Conservation (phyloP, 1,139 yeast genomes). For the Geotrichum bryndzae region DNA sequence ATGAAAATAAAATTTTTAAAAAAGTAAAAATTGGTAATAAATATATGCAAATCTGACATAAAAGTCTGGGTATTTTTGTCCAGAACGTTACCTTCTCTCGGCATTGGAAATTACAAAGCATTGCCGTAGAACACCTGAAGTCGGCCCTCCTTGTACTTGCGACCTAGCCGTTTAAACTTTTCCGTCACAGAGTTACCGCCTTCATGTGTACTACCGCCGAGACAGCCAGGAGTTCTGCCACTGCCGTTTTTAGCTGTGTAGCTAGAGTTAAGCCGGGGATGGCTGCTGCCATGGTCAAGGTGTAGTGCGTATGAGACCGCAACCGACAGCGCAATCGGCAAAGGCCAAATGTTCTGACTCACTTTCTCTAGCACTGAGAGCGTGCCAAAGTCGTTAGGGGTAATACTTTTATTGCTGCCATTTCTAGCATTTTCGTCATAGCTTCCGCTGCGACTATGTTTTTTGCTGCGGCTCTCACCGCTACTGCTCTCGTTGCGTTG, state of each 20-base stretch:
- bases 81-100: not conserved
- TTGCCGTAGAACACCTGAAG: constrained; percentile 9
- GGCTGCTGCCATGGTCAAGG: not conserved
- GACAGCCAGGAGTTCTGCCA: not conserved
- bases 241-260: not conserved
- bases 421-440: not conserved
- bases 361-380: constrained; percentile 8
- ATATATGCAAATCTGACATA: not conserved
- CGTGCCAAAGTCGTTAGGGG: constrained; percentile 9
- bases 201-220: not conserved
- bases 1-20: not conserved
- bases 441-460: not conserved
- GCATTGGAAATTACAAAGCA: not conserved
- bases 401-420: not conserved
- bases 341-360: constrained; percentile 10
- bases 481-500: not conserved
- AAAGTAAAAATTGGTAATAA: not conserved
- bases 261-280: not conserved
- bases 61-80: not conserved
- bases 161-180: constrained; percentile 9
- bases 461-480: not conserved
- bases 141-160: constrained; percentile 11
- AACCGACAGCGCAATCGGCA: constrained; percentile 9
- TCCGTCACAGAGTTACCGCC: constrained; percentile 7
- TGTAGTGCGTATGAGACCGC: constrained; percentile 14